Conservation (phyloP, 2,329 filamentous ascomycete genomes). For the Plenodomus tracheiphilus region DNA sequence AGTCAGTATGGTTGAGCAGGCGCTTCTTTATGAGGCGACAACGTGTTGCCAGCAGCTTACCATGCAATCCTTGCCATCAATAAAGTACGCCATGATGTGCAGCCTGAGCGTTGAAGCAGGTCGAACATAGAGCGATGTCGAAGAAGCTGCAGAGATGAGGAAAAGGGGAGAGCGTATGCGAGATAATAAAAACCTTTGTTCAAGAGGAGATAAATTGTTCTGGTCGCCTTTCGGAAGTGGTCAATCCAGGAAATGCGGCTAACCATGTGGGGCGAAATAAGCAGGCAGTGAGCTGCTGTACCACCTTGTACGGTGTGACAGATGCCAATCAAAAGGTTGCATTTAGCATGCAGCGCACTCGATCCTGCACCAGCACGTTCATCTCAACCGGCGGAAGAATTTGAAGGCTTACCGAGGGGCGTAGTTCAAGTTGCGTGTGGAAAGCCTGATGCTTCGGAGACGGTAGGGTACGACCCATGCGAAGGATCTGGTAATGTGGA, state of each 20-base stretch:
- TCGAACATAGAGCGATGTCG: no score
- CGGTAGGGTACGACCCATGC: no score
- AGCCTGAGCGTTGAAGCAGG: background rate
- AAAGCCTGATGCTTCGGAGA: no score
- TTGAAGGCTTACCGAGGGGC: no score
- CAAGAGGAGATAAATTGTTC: no score
- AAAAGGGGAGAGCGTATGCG: background rate
- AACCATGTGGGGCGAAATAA: background rate
- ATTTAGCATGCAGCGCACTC: background rate
- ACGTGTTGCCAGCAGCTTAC: constrained; percentile 2
- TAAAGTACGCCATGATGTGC: constrained; percentile 14
- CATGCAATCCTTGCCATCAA: constrained; percentile 24
- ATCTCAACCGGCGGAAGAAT: background rate
- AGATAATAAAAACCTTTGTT: no score
- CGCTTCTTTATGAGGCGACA: no score
- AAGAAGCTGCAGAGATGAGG: background rate
- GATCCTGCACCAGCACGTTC: background rate
- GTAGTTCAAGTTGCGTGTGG: no score
- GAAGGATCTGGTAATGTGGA: no score
- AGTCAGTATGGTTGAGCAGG: background rate
- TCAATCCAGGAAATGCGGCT: background rate
- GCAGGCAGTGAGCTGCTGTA: background rate
- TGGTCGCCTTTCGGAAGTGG: background rate
- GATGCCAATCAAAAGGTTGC: background rate
- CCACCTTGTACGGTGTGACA: background rate